A percentile compares a stretch with the other conserved stretches of the same genome.
phyloP scores from a whole-genome alignment of 2,329 filamentous ascomycete species.

The Cryphonectria japonica region DNA sequence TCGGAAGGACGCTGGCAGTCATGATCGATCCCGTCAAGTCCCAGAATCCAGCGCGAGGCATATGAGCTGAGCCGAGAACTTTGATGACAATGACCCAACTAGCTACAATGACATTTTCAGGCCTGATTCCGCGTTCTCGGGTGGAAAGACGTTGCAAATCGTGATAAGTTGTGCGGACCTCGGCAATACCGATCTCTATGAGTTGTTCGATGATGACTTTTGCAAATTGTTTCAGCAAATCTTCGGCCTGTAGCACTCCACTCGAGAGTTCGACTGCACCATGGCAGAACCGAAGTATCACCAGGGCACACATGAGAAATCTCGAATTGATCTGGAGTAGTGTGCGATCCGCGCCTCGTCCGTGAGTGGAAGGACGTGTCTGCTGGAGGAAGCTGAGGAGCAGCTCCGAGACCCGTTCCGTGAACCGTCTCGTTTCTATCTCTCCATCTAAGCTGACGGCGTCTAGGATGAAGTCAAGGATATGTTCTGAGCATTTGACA shows the following conservation, averaged over 20 bases:
- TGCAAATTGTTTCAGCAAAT: conserved; percentile 49
- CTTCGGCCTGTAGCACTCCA: conserved; percentile 52
- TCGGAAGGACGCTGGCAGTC: conserved; percentile 39
- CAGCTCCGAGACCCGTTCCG: conserved; percentile 48
- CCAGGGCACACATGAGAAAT: conserved; percentile 43
- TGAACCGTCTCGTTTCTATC: conserved; percentile 45
- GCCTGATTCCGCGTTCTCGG: conserved; percentile 57
- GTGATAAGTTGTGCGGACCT: conserved; percentile 51
- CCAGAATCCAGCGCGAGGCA: conserved; percentile 63
- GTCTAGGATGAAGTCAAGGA: conserved; percentile 52
- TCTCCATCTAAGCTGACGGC: conserved; percentile 45
- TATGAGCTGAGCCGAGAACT: conserved; percentile 52
- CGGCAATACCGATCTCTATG: conserved; percentile 46
- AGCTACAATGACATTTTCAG: conserved; percentile 49
- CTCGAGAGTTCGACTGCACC: conserved; percentile 36
- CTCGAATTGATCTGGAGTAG: conserved; percentile 44
- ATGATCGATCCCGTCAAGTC: conserved; percentile 55
- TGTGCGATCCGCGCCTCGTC: conserved; percentile 35
- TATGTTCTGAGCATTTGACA: conserved; percentile 42
- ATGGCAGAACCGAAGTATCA: conserved; percentile 49
- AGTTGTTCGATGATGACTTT: conserved; percentile 46
- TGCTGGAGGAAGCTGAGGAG: conserved; percentile 34
- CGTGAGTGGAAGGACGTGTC: conserved; percentile 13
- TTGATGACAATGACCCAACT: conserved; percentile 65
- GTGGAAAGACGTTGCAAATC: conserved; percentile 49